A percentile compares a stretch with the other conserved stretches of the same genome.
Evolutionary conservation across 148 eudicot genomes (phyloP).

Genomic region (Mesembryanthemum crystallinum): DNA sequence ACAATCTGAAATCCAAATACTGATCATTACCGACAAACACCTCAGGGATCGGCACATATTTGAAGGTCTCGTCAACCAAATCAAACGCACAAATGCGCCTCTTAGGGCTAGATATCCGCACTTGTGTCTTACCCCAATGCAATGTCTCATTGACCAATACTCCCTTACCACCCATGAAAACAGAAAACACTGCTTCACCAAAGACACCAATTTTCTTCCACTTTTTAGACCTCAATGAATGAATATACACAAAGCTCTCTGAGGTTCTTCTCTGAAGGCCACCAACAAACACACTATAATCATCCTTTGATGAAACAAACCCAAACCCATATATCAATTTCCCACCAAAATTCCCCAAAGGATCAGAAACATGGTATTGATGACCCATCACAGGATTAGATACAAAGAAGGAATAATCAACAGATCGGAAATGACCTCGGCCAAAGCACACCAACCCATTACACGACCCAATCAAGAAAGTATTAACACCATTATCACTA

Average conservation of each 20-base stretch:
- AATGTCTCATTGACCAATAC: constrained; percentile 34
- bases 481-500: constrained; percentile 34
- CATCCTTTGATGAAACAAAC: constrained; percentile 26
- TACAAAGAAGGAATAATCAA: constrained; percentile 21
- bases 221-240: constrained; percentile 23
- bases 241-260: constrained; percentile 26
- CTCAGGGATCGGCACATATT: constrained; percentile 24
- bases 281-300: constrained; percentile 30
- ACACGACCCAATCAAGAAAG: constrained; percentile 35
- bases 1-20: constrained; percentile 15
- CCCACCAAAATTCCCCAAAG: constrained; percentile 32
- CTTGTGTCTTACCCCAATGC: constrained; percentile 31
- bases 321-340: constrained; percentile 32
- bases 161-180: constrained; percentile 30
- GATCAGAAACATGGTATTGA: constrained; percentile 17
- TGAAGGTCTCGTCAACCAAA: constrained; percentile 26
- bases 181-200: constrained; percentile 9
- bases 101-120: constrained; percentile 15
- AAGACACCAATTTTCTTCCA: constrained; percentile 30
- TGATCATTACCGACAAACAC: constrained; percentile 12
- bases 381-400: constrained; percentile 24
- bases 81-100: constrained; percentile 24
- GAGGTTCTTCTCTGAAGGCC: constrained; percentile 29
- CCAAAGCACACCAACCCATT: constrained; percentile 38
- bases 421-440: background rate